Conservation (phyloP, 306 rosid genomes). For the Adenanthera pavonina region DNA sequence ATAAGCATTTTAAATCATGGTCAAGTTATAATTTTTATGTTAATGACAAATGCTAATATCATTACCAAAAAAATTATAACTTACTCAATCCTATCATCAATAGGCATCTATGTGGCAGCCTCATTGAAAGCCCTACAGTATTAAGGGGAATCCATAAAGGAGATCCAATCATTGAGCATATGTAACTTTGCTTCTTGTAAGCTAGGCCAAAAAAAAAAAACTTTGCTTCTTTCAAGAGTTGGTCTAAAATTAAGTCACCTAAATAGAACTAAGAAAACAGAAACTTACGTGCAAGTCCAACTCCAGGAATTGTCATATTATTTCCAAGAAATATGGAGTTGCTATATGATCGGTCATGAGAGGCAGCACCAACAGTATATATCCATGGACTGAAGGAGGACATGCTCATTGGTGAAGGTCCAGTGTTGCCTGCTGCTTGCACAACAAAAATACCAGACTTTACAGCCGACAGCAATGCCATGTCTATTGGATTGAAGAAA, state of each 20-base stretch:
- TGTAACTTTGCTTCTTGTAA: background rate
- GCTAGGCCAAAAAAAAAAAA: background rate
- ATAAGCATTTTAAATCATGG: background rate
- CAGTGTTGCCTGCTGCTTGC: constrained; percentile 98
- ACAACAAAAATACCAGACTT: constrained; percentile 94
- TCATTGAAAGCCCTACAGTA: background rate
- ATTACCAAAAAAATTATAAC: background rate
- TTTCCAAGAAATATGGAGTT: constrained; percentile 90
- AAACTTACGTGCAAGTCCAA: constrained; percentile 90
- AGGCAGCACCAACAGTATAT: constrained; percentile 83
- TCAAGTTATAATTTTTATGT: constrained; percentile 1
- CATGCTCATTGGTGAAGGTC: constrained; percentile 95
- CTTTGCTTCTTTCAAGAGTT: background rate
- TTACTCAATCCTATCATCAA: background rate
- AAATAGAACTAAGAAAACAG: constrained; percentile 23
- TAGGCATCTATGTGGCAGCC: constrained; percentile 2
- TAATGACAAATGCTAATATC: background rate
- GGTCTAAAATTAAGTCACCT: constrained; percentile 9
- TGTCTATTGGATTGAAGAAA: constrained; percentile 96
- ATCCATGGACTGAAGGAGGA: constrained; percentile 99
- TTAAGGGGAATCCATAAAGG: background rate
- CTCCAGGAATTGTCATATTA: constrained; percentile 77
- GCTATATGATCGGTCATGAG: constrained; percentile 84
- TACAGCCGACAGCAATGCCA: constrained; percentile 92
- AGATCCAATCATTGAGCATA: background rate